Conservation (phyloP, 2,329 filamentous ascomycete genomes). For the Gremmenia infestans region DNA sequence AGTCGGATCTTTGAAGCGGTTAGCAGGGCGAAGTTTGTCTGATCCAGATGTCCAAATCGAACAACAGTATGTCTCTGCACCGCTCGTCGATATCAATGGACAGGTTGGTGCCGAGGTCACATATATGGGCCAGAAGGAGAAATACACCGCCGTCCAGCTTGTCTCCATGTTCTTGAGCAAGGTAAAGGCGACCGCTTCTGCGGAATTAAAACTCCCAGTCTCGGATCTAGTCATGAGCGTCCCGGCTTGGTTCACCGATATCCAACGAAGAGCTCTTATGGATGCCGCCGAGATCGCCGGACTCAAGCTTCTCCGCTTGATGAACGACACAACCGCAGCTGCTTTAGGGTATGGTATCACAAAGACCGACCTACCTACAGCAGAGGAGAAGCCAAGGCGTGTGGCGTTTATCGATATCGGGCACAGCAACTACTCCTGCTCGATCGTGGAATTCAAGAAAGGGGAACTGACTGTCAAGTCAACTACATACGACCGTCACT, state of each 20-base stretch:
- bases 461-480: constrained; percentile 92
- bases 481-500: constrained; percentile 90
- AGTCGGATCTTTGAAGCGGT: constrained; percentile 84
- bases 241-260: constrained; percentile 94
- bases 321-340: constrained; percentile 97
- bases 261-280: constrained; percentile 81
- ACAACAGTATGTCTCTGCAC: constrained; percentile 82
- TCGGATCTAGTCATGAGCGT: constrained; percentile 92
- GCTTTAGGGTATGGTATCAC: constrained; percentile 97
- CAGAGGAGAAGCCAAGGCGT: constrained; percentile 87
- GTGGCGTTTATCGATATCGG: constrained; percentile 93
- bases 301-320: constrained; percentile 84
- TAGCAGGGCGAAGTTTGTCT: constrained; percentile 78
- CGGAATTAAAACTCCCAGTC: constrained; percentile 85
- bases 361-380: constrained; percentile 82
- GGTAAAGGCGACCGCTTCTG: constrained; percentile 81
- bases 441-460: constrained; percentile 94
- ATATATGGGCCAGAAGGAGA: constrained; percentile 92
- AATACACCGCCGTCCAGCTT: constrained; percentile 90
- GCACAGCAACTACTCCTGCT: constrained; percentile 91
- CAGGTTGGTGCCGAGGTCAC: constrained; percentile 91
- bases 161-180: constrained; percentile 94
- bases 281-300: constrained; percentile 92
- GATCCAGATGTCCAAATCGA: constrained; percentile 93
- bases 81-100: constrained; percentile 84